Evolutionary conservation across 176 grass and related monocot genomes (phyloP).

Genomic region (Bothriochloa decipiens): DNA sequence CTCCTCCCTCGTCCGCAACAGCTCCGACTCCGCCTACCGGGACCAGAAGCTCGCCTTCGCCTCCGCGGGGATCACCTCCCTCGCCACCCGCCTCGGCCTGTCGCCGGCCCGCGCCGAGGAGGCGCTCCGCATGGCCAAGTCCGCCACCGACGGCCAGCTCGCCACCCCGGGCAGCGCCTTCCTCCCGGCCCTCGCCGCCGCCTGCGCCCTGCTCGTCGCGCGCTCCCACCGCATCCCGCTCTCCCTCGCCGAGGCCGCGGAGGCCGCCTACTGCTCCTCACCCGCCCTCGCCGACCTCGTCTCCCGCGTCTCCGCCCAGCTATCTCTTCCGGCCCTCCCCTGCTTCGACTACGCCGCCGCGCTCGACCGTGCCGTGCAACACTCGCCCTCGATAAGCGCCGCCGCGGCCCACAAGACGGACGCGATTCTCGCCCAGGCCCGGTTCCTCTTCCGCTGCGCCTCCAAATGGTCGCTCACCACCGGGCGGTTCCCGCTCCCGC

Average conservation of each 20-base stretch:
- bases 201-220: constrained; percentile 59
- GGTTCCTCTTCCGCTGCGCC: constrained; percentile 69
- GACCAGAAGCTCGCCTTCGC: constrained; percentile 56
- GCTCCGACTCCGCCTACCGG: constrained; percentile 44
- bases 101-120: constrained; percentile 38
- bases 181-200: constrained; percentile 58
- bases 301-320: constrained; percentile 50
- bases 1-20: constrained; percentile 31
- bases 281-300: constrained; percentile 52
- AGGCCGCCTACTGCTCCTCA: constrained; percentile 28
- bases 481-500: constrained; percentile 59
- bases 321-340: constrained; percentile 53
- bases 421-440: constrained; percentile 54
- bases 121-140: constrained; percentile 49
- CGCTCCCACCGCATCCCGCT: constrained; percentile 58
- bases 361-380: constrained; percentile 49
- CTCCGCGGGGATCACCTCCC: constrained; percentile 27
- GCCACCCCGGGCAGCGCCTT: constrained; percentile 47
- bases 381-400: constrained; percentile 34
- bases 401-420: constrained; percentile 35
- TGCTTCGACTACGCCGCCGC: constrained; percentile 50
- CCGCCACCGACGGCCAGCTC: constrained; percentile 53
- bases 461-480: constrained; percentile 84
- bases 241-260: constrained; percentile 62
- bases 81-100: constrained; percentile 58